These are phyloP conservation scores for Dactylellina haptotyla DNA, from an alignment of 2,329 filamentous ascomycete species.

Conservation along the genomic window DNA sequence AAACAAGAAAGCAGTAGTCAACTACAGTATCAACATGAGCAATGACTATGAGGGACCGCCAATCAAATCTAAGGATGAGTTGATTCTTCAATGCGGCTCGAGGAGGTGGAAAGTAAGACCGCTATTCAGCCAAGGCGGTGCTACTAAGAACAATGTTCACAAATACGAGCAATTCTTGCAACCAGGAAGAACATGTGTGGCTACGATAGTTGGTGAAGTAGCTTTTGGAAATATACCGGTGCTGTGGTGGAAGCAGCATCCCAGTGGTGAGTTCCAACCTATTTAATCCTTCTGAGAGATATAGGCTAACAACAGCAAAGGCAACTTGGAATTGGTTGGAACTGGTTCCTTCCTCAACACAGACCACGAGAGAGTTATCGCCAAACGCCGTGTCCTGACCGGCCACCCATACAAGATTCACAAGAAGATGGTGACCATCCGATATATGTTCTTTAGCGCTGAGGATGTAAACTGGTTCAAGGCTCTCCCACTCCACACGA, in stretches of 20 bases:
- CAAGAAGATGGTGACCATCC: conserved; percentile 94
- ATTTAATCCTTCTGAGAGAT: background rate
- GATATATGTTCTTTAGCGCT: conserved; percentile 97
- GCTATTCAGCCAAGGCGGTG: conserved; percentile 86
- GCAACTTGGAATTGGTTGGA: conserved; percentile 76
- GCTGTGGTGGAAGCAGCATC: conserved; percentile 62
- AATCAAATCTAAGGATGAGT: conserved; percentile 88
- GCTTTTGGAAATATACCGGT: conserved; percentile 93
- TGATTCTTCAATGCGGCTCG: conserved; percentile 90
- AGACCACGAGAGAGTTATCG: conserved; percentile 80
- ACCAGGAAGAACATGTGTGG: conserved; percentile 87
- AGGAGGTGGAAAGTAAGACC: conserved; percentile 88
- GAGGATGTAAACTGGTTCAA: conserved; percentile 98
- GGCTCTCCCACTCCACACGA: conserved; percentile 93
- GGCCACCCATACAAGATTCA: conserved; percentile 99
- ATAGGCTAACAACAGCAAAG: conserved; percentile 55
- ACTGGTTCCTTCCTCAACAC: conserved; percentile 85
- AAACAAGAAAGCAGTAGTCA: conserved; percentile 89
- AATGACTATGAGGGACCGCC: conserved; percentile 75
- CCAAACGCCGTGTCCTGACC: conserved; percentile 91
- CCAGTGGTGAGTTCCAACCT: conserved; percentile 23
- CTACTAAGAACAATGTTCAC: conserved; percentile 90
- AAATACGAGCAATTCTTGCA: conserved; percentile 94
- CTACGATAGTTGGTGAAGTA: conserved; percentile 86
- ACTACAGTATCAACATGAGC: conserved; percentile 87